These are phyloP conservation scores for Heterobasidion annosum DNA, from an alignment of 1,284 basidiomycete species.

Conservation along the genomic window DNA sequence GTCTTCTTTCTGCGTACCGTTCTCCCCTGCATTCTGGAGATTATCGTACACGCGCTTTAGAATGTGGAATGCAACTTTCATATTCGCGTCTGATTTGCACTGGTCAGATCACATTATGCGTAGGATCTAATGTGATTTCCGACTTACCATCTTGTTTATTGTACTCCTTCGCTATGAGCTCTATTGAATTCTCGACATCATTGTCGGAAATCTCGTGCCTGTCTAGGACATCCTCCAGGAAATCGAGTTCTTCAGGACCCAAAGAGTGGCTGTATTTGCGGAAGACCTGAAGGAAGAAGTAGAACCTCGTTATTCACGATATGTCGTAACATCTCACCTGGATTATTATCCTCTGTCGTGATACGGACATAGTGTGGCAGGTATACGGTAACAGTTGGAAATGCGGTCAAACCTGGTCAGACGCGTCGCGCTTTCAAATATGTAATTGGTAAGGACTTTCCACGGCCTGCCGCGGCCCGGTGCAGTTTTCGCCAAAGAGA, in stretches of 20 bases:
- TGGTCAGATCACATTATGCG: background rate
- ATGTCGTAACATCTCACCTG: background rate
- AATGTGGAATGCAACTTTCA: conserved; percentile 70
- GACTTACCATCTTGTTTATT: conserved; percentile 82
- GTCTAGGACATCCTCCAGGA: conserved; percentile 61
- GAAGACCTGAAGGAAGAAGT: conserved; percentile 44
- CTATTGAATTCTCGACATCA: conserved; percentile 73
- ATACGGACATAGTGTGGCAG: background rate
- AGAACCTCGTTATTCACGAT: background rate
- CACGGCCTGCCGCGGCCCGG: no score
- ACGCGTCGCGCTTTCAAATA: no score
- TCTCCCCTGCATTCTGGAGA: conserved; percentile 66
- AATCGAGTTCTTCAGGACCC: conserved; percentile 63
- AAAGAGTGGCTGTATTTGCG: conserved; percentile 79
- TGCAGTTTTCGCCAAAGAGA: no score
- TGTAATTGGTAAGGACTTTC: no score
- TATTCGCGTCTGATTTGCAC: conserved; percentile 48
- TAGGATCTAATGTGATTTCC: conserved; percentile 8
- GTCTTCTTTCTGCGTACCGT: conserved; percentile 38
- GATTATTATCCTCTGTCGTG: background rate
- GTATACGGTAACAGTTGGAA: background rate
- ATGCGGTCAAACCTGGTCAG: no score
- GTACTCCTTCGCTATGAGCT: conserved; percentile 82
- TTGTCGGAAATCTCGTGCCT: conserved; percentile 60
- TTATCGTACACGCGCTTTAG: conserved; percentile 77